phyloP scores from a whole-genome alignment of 2,329 filamentous ascomycete genomes.

The Fusarium graminum region DNA sequence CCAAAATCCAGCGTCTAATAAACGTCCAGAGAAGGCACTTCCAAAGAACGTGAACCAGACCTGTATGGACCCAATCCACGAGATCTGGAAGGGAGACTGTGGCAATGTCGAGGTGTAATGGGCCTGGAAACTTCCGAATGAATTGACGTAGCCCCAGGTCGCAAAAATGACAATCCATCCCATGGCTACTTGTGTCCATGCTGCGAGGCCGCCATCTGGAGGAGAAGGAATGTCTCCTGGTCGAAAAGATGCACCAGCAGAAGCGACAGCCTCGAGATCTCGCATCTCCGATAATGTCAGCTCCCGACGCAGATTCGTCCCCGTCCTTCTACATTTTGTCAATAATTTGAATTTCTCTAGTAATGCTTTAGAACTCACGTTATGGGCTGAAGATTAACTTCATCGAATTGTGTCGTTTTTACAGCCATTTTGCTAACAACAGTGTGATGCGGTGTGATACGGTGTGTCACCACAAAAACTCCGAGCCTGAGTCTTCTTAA shows the following conservation, averaged over 20 bases:
- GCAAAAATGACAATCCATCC: constrained; percentile 59
- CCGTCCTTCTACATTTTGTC: not conserved
- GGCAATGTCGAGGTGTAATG: constrained; percentile 56
- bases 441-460: not conserved
- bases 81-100: constrained; percentile 56
- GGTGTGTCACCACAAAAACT: not conserved
- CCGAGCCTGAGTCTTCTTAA: not conserved
- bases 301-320: constrained; percentile 2
- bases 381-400: not conserved
- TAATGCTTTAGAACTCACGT: not conserved
- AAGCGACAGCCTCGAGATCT: constrained; percentile 22
- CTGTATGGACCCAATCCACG: constrained; percentile 63
- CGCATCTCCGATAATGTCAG: constrained; percentile 24
- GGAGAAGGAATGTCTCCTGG: constrained; percentile 29
- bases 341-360: not conserved
- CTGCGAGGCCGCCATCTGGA: constrained; percentile 48
- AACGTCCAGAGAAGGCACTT: constrained; percentile 58
- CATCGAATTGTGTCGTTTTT: not conserved
- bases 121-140: constrained; percentile 60
- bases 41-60: constrained; percentile 59
- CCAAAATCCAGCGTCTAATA: constrained; percentile 61
- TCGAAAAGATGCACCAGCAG: constrained; percentile 21
- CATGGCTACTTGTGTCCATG: constrained; percentile 56
- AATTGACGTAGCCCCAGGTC: constrained; percentile 61
- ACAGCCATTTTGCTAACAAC: constrained; percentile 6